These are phyloP conservation scores for Coniella vitis DNA, from an alignment of 2,329 filamentous ascomycete genomes.

Conservation along the genomic window DNA sequence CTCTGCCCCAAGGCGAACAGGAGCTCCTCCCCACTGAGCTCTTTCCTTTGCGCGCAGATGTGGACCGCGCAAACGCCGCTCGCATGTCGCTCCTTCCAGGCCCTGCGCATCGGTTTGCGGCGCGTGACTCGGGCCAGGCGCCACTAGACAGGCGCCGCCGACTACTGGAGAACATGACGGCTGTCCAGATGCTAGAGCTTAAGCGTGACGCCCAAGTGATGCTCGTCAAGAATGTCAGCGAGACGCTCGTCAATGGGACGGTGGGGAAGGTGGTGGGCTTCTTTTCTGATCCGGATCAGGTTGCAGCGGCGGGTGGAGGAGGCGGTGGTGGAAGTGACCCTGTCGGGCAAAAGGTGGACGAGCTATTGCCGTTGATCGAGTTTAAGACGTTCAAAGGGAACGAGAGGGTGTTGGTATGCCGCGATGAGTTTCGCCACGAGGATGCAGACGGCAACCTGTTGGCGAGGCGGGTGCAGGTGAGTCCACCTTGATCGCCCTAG, in stretches of 20 bases:
- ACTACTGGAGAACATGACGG: conserved; percentile 63
- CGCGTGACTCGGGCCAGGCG: conserved; percentile 49
- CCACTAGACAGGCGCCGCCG: conserved; percentile 54
- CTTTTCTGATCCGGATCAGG: not conserved
- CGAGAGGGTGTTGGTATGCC: conserved; percentile 4
- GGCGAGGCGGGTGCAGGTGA: conserved; percentile 10
- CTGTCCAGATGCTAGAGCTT: conserved; percentile 54
- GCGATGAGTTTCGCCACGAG: conserved; percentile 12
- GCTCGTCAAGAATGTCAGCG: conserved; percentile 75
- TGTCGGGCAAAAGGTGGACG: not conserved
- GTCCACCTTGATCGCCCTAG: not conserved
- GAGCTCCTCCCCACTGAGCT: conserved; percentile 61
- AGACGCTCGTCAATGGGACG: conserved; percentile 66
- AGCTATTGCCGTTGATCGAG: conserved; percentile 9
- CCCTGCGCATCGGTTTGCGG: conserved; percentile 49
- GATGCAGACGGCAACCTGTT: conserved; percentile 11
- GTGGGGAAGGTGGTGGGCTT: conserved; percentile 67
- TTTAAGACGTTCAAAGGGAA: conserved; percentile 8
- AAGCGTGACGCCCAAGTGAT: conserved; percentile 74
- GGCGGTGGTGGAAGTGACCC: not conserved
- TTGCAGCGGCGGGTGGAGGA: not conserved
- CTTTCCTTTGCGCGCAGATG: conserved; percentile 64
- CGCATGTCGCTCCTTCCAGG: conserved; percentile 58
- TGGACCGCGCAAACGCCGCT: conserved; percentile 60
- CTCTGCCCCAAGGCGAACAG: conserved; percentile 50